Percentiles rank a stretch among this genome's conserved stretches.
These are phyloP conservation scores for Thuja plicata DNA, from an alignment of 83 land plant genomes.

Conservation along the genomic window DNA sequence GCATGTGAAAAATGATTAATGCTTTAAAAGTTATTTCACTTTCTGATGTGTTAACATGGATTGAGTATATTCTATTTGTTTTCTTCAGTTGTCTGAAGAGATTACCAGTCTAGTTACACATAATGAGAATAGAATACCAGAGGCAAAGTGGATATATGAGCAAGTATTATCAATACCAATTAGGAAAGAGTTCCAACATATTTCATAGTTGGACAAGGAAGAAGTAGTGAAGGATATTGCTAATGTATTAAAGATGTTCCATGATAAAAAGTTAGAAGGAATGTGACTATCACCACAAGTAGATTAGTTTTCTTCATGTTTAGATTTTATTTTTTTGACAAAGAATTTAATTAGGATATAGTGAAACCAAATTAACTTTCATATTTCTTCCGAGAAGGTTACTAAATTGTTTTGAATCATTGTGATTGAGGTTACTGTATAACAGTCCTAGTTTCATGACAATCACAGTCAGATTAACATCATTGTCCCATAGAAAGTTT, in stretches of 20 bases:
- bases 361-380: no score
- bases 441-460: no score
- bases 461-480: no score
- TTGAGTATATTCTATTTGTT: no score
- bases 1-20: neutral
- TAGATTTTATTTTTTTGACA: no score
- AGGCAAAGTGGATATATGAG: constrained; percentile 74
- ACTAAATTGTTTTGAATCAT: no score
- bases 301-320: no score
- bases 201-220: constrained; percentile 30
- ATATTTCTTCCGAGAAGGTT: no score
- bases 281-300: no score
- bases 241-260: constrained; percentile 60
- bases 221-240: constrained; percentile 39
- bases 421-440: no score
- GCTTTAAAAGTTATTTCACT: neutral
- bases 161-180: constrained; percentile 40
- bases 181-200: constrained; percentile 25
- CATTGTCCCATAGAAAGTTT: no score
- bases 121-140: constrained; percentile 48
- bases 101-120: constrained; percentile 59
- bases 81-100: constrained; percentile 54
- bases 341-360: no score
- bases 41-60: neutral
- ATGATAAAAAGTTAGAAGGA: constrained; percentile 71